A percentile compares a stretch with the other conserved stretches of the same genome.
Evolutionary conservation across 805 yeast species (phyloP).

Genomic region (Saturnispora mendoncae): DNA sequence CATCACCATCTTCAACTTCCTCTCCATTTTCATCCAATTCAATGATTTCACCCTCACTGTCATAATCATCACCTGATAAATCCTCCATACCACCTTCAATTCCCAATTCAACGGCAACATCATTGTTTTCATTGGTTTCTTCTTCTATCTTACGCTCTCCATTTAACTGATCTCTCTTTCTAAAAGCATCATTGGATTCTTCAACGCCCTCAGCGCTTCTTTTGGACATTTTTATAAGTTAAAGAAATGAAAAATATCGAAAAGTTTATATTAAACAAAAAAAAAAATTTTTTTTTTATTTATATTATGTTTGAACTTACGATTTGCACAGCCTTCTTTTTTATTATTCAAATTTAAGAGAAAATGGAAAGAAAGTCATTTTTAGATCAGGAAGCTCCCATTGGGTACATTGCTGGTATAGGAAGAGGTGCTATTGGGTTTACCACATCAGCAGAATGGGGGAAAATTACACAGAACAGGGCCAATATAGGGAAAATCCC

Average conservation of each 20-base stretch:
- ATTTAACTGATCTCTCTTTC: conserved; percentile 14
- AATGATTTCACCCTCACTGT: conserved; percentile 82
- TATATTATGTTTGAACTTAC: background rate
- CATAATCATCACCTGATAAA: conserved; percentile 84
- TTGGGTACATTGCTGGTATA: conserved; percentile 83
- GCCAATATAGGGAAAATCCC: background rate
- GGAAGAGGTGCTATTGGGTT: conserved; percentile 96
- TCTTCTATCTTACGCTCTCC: conserved; percentile 23
- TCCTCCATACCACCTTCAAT: conserved; percentile 64
- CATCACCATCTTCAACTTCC: conserved; percentile 38
- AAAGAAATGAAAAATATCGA: conserved; percentile 4
- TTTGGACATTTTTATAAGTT: conserved; percentile 25
- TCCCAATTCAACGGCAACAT: conserved; percentile 62
- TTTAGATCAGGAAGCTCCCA: conserved; percentile 78
- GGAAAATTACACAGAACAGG: conserved; percentile 33
- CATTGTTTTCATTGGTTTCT: conserved; percentile 32
- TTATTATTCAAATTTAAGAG: background rate
- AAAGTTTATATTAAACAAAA: background rate
- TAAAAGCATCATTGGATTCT: conserved; percentile 13
- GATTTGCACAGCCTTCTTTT: conserved; percentile 8
- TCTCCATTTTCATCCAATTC: conserved; percentile 60
- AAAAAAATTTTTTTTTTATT: conserved; percentile 10
- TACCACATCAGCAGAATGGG: conserved; percentile 73
- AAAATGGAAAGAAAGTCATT: conserved; percentile 51
- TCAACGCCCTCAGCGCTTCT: conserved; percentile 24